Evolutionary conservation across 23 red algal genomes (phyloP).

Genomic region (Gracilaria caudata): DNA sequence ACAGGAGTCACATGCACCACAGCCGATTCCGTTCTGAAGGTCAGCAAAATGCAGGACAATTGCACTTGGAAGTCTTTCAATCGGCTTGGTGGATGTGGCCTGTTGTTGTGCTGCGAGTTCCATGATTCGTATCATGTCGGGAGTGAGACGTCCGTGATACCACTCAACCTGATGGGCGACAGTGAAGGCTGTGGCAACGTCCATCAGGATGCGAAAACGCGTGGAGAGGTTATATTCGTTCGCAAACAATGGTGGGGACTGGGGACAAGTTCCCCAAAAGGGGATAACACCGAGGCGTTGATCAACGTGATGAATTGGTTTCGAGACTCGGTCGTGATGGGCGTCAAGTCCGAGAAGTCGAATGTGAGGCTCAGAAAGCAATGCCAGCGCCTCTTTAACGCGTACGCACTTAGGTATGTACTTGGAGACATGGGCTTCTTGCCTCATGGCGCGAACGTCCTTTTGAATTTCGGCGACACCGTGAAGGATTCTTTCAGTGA

Average conservation of each 20-base stretch:
- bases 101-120: neutral
- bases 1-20: neutral
- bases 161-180: neutral
- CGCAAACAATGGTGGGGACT: neutral
- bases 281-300: neutral
- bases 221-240: neutral
- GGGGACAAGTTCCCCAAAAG: neutral
- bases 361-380: neutral
- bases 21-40: neutral
- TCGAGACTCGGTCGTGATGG: neutral
- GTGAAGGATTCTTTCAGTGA: neutral
- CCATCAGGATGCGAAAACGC: neutral
- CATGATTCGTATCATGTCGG: constrained; percentile 17
- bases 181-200: constrained; percentile 14
- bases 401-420: neutral
- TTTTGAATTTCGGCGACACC: neutral
- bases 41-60: constrained; percentile 11
- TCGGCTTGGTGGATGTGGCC: neutral
- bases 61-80: neutral
- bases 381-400: neutral
- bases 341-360: constrained; percentile 3
- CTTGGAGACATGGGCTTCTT: neutral
- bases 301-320: neutral
- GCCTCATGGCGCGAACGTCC: neutral
- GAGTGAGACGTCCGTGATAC: constrained; percentile 8